Evolutionary conservation across 108 stramenopile genomes (phyloP).

Genomic region (Mediolabrus comicus): DNA sequence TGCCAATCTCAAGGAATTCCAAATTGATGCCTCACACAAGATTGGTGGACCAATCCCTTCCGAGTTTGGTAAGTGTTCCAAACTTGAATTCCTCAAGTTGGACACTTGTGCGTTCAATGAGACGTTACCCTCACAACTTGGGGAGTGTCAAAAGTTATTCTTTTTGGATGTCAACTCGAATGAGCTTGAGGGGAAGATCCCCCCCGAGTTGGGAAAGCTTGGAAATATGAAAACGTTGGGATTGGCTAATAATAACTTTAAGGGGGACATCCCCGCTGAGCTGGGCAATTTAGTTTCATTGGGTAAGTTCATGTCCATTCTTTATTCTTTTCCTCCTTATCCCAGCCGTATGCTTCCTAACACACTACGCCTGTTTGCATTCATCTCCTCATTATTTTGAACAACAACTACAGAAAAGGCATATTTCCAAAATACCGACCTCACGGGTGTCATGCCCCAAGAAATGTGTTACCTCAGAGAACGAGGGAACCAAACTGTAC

Average conservation of each 20-base stretch:
- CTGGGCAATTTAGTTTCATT: slow-evolving; percentile 38
- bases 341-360: background rate
- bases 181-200: slow-evolving; percentile 36
- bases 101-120: slow-evolving; percentile 37
- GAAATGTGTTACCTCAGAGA: slow-evolving; percentile 24
- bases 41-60: slow-evolving; percentile 57
- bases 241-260: slow-evolving; percentile 50
- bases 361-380: background rate
- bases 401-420: slow-evolving; percentile 18
- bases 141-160: slow-evolving; percentile 37
- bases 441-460: slow-evolving; percentile 27
- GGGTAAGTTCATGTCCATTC: slow-evolving; percentile 18
- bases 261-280: slow-evolving; percentile 56
- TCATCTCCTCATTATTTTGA: background rate
- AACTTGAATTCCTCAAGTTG: slow-evolving; percentile 52
- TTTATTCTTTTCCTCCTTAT: background rate
- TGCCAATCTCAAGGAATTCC: slow-evolving; percentile 51
- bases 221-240: slow-evolving; percentile 33
- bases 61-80: slow-evolving; percentile 52
- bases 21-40: slow-evolving; percentile 21
- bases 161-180: slow-evolving; percentile 53
- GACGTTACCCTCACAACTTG: slow-evolving; percentile 51
- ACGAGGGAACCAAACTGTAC: slow-evolving; percentile 20
- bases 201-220: slow-evolving; percentile 47
- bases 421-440: slow-evolving; percentile 34